Evolutionary conservation across 352 stramenopile species (phyloP), one percentile per base, ranked within the genome.

Genomic region (Pythium sp.): DNA sequence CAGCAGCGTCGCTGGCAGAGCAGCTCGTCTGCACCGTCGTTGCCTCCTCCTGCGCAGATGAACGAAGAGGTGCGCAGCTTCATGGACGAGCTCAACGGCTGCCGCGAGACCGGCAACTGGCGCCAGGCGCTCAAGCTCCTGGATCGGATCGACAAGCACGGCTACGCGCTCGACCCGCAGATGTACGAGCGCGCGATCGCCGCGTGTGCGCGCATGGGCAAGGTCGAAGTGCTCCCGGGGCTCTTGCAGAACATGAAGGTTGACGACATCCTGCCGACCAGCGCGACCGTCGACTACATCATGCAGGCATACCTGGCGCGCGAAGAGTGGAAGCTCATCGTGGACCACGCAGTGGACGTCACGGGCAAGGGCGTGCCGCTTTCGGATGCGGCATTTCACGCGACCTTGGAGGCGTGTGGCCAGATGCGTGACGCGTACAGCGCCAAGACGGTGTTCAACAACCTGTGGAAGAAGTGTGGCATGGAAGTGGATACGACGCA

Each of bases 151-250:
- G 86, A 93, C 74, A 83, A 86, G 66, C 70, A 81, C 30, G 73
- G 76, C 12, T 78, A 81, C 34, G 47, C 71, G 15, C 73, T 93
- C 54, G 82, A 94, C 49, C 56, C 86, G 11, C 71, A 70, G 28
- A 91, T 93, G 86, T 95, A 95, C 69, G 87, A 95, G 65, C 76
- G 82, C 59, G 80, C 86, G n/a, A 89, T 95, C 66, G 86, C 77
- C 18, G 72, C 87, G 24, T 93, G 86, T 62, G 87, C 86, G 49
- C 87, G 87, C 64, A 89, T 90, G 79, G 86, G 86, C 64, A 91
- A 91, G 64, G 82, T 93, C 57, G 84, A 93, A 32, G 84, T 93
- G 57, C 74, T 95, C 11, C 82, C 83, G 0, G 83, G 84, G 0
- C 65, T 95, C 49, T 69, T 93, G 28, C 79, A 90, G 65, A 92